Percentiles rank a stretch among this genome's conserved stretches.
These are phyloP conservation scores for Mucor racemosus DNA, from an alignment of 371 early-diverging fungal species.

Conservation along the genomic window DNA sequence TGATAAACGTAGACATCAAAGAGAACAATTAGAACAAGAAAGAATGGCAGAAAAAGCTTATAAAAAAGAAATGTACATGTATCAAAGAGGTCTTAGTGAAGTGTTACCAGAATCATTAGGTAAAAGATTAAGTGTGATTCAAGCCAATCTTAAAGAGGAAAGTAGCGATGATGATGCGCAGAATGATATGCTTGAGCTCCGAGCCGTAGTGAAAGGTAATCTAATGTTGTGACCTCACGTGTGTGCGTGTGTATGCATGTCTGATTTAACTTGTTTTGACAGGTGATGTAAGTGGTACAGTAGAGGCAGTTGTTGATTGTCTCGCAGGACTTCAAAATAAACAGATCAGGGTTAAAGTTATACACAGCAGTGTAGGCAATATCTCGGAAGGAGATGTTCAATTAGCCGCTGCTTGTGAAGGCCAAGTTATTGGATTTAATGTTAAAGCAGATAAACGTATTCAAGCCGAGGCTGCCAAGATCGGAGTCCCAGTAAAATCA, in stretches of 20 bases:
- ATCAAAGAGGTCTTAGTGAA: constrained; percentile 68
- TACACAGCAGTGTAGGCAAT: constrained; percentile 85
- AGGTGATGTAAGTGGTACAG: constrained; percentile 95
- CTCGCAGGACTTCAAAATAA: constrained; percentile 77
- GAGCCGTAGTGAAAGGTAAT: constrained; percentile 63
- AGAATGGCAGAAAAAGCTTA: constrained; percentile 62
- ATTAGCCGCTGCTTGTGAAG: constrained; percentile 69
- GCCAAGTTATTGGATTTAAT: constrained; percentile 87
- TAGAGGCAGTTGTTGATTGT: constrained; percentile 89
- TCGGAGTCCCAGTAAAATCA: constrained; percentile 67
- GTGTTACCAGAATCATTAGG: constrained; percentile 57
- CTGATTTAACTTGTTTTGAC: constrained; percentile 25
- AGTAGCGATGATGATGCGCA: constrained; percentile 31
- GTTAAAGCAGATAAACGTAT: constrained; percentile 82
- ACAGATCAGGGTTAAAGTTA: constrained; percentile 76
- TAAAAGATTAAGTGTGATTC: constrained; percentile 46
- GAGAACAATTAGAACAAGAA: constrained; percentile 67
- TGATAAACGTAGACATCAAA: constrained; percentile 66
- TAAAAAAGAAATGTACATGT: constrained; percentile 71
- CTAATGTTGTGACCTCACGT: constrained; percentile 14
- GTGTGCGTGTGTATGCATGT: no score
- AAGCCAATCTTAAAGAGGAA: constrained; percentile 23
- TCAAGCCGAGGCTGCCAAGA: constrained; percentile 61
- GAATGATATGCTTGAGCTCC: constrained; percentile 54
- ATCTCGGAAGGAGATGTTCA: constrained; percentile 81